These are phyloP conservation scores for Exophiala sp. DNA, from an alignment of 2,329 filamentous ascomycete species.

Conservation along the genomic window DNA sequence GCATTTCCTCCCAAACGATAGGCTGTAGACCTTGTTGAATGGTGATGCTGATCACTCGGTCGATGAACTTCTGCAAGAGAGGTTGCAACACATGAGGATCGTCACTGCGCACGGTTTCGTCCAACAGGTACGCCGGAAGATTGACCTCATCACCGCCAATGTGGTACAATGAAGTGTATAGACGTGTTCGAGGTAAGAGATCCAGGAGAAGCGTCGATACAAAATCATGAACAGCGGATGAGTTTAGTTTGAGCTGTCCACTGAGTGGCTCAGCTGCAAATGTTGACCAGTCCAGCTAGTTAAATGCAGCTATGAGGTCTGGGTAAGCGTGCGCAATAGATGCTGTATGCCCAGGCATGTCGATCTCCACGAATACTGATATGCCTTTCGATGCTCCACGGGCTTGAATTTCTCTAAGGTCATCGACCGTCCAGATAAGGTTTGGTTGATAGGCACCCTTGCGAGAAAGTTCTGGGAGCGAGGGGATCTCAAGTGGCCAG, in stretches of 20 bases:
- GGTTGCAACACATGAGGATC: slow-evolving; percentile 63
- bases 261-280: slow-evolving; percentile 56
- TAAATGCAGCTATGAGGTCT: slow-evolving; percentile 65
- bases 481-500: slow-evolving; percentile 72
- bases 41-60: slow-evolving; percentile 65
- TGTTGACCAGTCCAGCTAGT: slow-evolving; percentile 50
- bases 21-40: slow-evolving; percentile 63
- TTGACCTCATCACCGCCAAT: slow-evolving; percentile 87
- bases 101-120: slow-evolving; percentile 68
- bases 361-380: slow-evolving; percentile 71
- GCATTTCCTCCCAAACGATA: slow-evolving; percentile 86
- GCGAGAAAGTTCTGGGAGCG: slow-evolving; percentile 66
- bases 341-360: slow-evolving; percentile 76
- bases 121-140: slow-evolving; percentile 67
- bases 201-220: slow-evolving; percentile 71
- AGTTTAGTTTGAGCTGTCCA: slow-evolving; percentile 72
- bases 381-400: slow-evolving; percentile 68
- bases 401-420: slow-evolving; percentile 64
- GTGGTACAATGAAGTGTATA: slow-evolving; percentile 74
- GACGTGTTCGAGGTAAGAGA: slow-evolving; percentile 66
- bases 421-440: slow-evolving; percentile 63
- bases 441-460: slow-evolving; percentile 70
- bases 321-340: slow-evolving; percentile 64
- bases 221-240: slow-evolving; percentile 65
- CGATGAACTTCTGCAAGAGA: slow-evolving; percentile 73